Percentiles rank a stretch among this genome's conserved stretches.
phyloP scores from a whole-genome alignment of 2,329 filamentous ascomycete genomes.

The Calonectria hongkongensis region DNA sequence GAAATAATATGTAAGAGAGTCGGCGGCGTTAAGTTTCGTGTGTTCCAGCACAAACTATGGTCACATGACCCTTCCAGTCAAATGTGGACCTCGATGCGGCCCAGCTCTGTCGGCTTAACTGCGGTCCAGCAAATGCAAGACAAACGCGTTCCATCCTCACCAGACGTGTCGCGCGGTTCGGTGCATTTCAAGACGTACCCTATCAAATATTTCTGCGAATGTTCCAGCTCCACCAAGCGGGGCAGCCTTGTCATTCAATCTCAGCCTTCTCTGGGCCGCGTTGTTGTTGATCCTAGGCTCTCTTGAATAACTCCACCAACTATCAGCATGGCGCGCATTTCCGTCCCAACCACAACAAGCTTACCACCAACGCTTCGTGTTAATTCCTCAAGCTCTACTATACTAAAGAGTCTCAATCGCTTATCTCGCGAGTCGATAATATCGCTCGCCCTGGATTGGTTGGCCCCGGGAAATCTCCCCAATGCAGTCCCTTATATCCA shows the following conservation, averaged over 20 bases:
- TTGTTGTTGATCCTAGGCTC: constrained; percentile 27
- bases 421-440: constrained; percentile 84
- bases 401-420: constrained; percentile 80
- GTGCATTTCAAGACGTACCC: constrained; percentile 23
- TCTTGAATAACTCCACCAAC: constrained; percentile 37
- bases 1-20: constrained; percentile 8
- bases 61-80: background rate
- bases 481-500: constrained; percentile 65
- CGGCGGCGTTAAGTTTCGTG: background rate
- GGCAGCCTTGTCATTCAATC: constrained; percentile 30
- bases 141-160: constrained; percentile 25
- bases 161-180: constrained; percentile 36
- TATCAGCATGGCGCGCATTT: constrained; percentile 71
- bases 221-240: constrained; percentile 21
- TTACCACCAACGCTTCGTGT: constrained; percentile 83
- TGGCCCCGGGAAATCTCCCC: constrained; percentile 79
- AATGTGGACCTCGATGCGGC: background rate
- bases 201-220: constrained; percentile 15
- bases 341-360: constrained; percentile 82
- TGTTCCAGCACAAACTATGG: background rate
- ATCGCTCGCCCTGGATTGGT: constrained; percentile 85
- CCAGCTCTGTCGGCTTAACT: constrained; percentile 6
- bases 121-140: background rate
- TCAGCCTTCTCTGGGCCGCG: constrained; percentile 34
- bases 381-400: constrained; percentile 77